These are phyloP conservation scores for Crepidotus variabilis DNA, from an alignment of 768 basidiomycete species.

Conservation along the genomic window DNA sequence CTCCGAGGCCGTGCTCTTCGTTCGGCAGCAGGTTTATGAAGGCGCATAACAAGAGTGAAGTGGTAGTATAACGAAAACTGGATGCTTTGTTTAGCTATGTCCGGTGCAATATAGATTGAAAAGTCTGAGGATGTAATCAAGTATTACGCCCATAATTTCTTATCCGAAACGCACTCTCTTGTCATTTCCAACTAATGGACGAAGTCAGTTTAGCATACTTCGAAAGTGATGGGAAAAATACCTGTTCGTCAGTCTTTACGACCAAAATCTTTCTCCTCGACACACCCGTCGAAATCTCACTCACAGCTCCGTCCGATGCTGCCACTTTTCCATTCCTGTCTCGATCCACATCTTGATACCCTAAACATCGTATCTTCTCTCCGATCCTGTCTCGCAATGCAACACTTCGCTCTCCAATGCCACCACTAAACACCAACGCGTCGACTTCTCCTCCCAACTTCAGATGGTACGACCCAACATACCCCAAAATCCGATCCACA, in stretches of 20 bases:
- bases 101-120: too few relatives aligned
- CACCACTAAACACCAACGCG: slow-evolving; percentile 83
- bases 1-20: too few relatives aligned
- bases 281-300: slow-evolving; percentile 38
- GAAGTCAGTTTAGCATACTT: neutral
- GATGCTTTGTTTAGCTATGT: too few relatives aligned
- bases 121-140: too few relatives aligned
- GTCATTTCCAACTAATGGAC: slow-evolving; percentile 36
- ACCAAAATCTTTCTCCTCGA: slow-evolving; percentile 39
- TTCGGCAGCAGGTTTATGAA: too few relatives aligned
- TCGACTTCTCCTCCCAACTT: slow-evolving; percentile 68
- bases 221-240: slow-evolving; percentile 13
- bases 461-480: slow-evolving; percentile 70
- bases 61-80: too few relatives aligned
- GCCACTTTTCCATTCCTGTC: slow-evolving; percentile 41
- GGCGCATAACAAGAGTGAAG: too few relatives aligned
- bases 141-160: slow-evolving; percentile 19
- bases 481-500: slow-evolving; percentile 71
- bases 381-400: slow-evolving; percentile 59
- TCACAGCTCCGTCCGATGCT: slow-evolving; percentile 32
- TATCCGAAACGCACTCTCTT: slow-evolving; percentile 29
- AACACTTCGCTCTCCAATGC: slow-evolving; percentile 76
- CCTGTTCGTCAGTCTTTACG: slow-evolving; percentile 68
- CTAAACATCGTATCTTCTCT: slow-evolving; percentile 53
- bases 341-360: slow-evolving; percentile 48